phyloP scores from a whole-genome alignment of 1,284 basidiomycete species.

The Chiua sp. region DNA sequence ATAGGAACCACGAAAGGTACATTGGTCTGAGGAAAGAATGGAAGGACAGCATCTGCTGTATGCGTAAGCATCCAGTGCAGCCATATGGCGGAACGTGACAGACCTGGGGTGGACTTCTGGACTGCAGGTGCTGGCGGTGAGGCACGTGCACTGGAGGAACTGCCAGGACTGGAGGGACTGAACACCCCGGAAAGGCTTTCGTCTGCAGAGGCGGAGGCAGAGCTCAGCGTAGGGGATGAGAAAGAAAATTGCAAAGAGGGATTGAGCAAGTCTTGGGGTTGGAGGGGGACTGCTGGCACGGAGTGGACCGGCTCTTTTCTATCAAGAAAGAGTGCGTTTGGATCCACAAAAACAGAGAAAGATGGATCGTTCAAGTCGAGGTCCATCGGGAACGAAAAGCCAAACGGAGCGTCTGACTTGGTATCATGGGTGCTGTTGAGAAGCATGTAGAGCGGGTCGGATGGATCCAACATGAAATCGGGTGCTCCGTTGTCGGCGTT shows the following conservation, averaged over 20 bases:
- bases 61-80: neutral
- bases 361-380: slow-evolving; percentile 53
- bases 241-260: slow-evolving; percentile 51
- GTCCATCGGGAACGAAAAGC: slow-evolving; percentile 45
- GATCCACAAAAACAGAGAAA: slow-evolving; percentile 61
- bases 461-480: slow-evolving; percentile 45
- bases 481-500: slow-evolving; percentile 2
- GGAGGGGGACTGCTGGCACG: slow-evolving; percentile 27
- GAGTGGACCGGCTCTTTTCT: slow-evolving; percentile 19
- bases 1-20: slow-evolving; percentile 39
- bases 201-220: slow-evolving; percentile 37
- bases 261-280: slow-evolving; percentile 38
- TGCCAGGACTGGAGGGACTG: slow-evolving; percentile 29
- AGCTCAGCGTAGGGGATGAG: slow-evolving; percentile 32
- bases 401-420: slow-evolving; percentile 52
- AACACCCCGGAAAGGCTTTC: slow-evolving; percentile 24
- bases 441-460: slow-evolving; percentile 59
- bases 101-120: slow-evolving; percentile 18
- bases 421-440: slow-evolving; percentile 48
- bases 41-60: slow-evolving; percentile 20
- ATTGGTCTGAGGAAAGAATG: slow-evolving; percentile 24
- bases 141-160: slow-evolving; percentile 17
- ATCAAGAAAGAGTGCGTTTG: slow-evolving; percentile 61
- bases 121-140: slow-evolving; percentile 21
- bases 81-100: neutral